Evolutionary conservation across 495 filamentous ascomycete genomes (phyloP), one percentile per base, ranked within the genome.

Genomic region (Penicillium verhagenii): DNA sequence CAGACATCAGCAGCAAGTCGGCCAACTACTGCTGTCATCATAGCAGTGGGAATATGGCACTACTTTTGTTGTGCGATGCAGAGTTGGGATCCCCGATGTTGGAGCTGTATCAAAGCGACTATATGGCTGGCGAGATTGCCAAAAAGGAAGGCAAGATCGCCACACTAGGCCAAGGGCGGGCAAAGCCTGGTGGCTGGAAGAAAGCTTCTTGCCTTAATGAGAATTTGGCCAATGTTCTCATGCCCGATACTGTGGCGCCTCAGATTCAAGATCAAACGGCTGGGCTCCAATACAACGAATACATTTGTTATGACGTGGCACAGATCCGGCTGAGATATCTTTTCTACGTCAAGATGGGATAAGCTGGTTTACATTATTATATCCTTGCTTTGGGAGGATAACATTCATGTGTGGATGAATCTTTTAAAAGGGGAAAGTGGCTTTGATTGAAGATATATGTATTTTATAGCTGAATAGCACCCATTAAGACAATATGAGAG

Each of bases 281-380:
- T 2, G 35, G 20, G 7, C 45, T 63, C 2, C 38, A 38, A 39
- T 63, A 63, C 42, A 63, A 63, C 43, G 73, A 85, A 77, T 95
- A 92, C 64, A 90, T 94, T 45, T 78, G 78, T 24, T 96, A 96
- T 60, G 83, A 93, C 63, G 78, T 90, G 8, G 74, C 85, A 1
- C 91, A 96, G 72, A 82, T 95, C 26, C 80, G 85, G 16, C 77
- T 92, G 51, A 79, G 86, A 7, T 96, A 96, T 65, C 72, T 96
- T 13, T 85, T 95, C 60, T 79, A 83, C 13, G 79, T 91, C 8
- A 44, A 70, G 7, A 77, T 77, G 64, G 25, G 26, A 4, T 64
- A 51, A 62, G 8, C 28, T 10, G n/a, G n/a, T n/a, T n/a, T n/a
- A n/a, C n/a, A n/a, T n/a, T n/a, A n/a, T n/a, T n/a, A n/a, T 35